These are phyloP conservation scores for Pichia sp. DNA, from an alignment of 1,139 yeast species.

Conservation along the genomic window DNA sequence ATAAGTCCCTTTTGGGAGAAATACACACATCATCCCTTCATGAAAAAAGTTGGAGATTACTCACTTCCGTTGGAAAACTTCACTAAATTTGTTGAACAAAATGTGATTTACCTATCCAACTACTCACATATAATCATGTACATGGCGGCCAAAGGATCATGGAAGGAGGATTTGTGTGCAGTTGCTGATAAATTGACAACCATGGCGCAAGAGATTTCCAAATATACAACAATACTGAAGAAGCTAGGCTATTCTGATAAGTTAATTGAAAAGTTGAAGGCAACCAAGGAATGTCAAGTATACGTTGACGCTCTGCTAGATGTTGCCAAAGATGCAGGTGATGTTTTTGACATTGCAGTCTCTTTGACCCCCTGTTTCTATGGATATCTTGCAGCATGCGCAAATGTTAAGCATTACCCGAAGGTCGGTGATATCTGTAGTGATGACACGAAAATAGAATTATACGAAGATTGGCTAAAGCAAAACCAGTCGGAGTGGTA, in stretches of 20 bases:
- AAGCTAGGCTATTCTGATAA: constrained; percentile 41
- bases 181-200: constrained; percentile 50
- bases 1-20: constrained; percentile 52
- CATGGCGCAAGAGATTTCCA: constrained; percentile 52
- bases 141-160: constrained; percentile 62
- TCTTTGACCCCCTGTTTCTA: constrained; percentile 75
- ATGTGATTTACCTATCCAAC: constrained; percentile 62
- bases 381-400: constrained; percentile 41
- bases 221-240: constrained; percentile 50
- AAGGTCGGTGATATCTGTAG: constrained; percentile 19
- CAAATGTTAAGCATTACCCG: constrained; percentile 6
- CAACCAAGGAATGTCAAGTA: constrained; percentile 53
- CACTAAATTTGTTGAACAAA: constrained; percentile 62
- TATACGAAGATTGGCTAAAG: constrained; percentile 54
- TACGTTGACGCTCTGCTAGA: constrained; percentile 59
- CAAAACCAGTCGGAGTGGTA: constrained; percentile 61
- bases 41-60: constrained; percentile 49
- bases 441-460: not conserved
- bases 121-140: constrained; percentile 67
- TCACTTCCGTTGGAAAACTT: constrained; percentile 49
- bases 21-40: constrained; percentile 62
- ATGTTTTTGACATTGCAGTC: constrained; percentile 54
- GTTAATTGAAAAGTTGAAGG: constrained; percentile 42
- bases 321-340: constrained; percentile 52
- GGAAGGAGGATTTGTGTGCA: constrained; percentile 46